These are phyloP conservation scores for Leccinum cinnamomeum DNA, from an alignment of 1,284 basidiomycete species.

Conservation along the genomic window DNA sequence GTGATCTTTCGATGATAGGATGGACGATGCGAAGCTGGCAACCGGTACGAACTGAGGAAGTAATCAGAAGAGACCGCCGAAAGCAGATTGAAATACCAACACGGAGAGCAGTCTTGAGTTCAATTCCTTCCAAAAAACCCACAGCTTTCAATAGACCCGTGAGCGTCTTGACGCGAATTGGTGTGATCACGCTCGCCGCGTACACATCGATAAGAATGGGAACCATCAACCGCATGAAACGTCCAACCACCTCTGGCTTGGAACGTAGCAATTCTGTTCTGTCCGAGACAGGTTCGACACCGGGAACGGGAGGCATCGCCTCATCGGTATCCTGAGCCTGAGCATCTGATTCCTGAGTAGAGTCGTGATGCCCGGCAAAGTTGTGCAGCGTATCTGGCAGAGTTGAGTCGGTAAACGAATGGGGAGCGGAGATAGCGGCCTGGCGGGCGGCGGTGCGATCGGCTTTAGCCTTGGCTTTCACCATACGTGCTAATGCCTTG, in stretches of 20 bases:
- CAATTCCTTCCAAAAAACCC: slow-evolving; percentile 79
- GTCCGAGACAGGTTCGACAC: slow-evolving; percentile 46
- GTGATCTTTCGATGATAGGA: slow-evolving; percentile 89
- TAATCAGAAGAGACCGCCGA: slow-evolving; percentile 9
- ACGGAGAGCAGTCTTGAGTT: slow-evolving; percentile 71
- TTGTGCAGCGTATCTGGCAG: slow-evolving; percentile 22
- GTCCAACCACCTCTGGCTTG: slow-evolving; percentile 72
- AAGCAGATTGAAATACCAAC: slow-evolving; percentile 42
- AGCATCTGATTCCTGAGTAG: slow-evolving; percentile 34
- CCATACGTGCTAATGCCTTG: slow-evolving; percentile 71
- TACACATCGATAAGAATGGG: slow-evolving; percentile 95
- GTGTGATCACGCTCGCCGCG: slow-evolving; percentile 86
- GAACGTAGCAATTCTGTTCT: slow-evolving; percentile 73
- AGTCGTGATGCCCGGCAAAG: slow-evolving; percentile 26
- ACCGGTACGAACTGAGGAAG: slow-evolving; percentile 76
- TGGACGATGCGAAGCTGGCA: slow-evolving; percentile 89
- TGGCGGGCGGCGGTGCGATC: slow-evolving; percentile 69
- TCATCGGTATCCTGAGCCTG: slow-evolving; percentile 40
- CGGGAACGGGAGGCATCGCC: slow-evolving; percentile 17
- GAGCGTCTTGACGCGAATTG: slow-evolving; percentile 84
- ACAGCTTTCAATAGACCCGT: slow-evolving; percentile 86
- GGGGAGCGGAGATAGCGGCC: slow-evolving; percentile 33
- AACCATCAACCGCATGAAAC: slow-evolving; percentile 84
- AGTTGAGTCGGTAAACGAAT: slow-evolving; percentile 31
- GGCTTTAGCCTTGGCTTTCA: slow-evolving; percentile 76